Conservation (phyloP, 208 protist species). For the Herpetomonas samuelpessoai region DNA sequence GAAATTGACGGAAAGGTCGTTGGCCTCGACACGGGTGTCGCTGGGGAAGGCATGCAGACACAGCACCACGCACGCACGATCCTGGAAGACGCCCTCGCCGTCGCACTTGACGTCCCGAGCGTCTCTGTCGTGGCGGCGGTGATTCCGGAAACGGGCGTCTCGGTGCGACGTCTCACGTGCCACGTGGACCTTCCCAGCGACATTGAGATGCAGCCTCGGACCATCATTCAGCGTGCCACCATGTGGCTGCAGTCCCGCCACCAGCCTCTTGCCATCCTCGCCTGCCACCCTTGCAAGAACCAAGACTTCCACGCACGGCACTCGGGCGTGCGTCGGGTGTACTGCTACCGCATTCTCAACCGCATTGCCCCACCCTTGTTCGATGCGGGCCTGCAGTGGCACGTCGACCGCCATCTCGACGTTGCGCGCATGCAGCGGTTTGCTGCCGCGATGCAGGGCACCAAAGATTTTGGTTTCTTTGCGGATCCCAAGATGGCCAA, state of each 20-base stretch:
- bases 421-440: conserved; percentile 80
- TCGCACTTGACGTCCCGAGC: conserved; percentile 63
- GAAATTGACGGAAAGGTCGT: neutral
- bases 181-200: conserved; percentile 81
- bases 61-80: conserved; percentile 44
- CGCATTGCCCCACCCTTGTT: conserved; percentile 85
- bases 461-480: conserved; percentile 84
- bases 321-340: conserved; percentile 65
- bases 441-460: conserved; percentile 65
- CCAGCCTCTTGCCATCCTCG: conserved; percentile 74
- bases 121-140: conserved; percentile 59
- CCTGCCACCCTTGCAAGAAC: conserved; percentile 67
- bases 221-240: conserved; percentile 82
- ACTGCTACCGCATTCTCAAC: conserved; percentile 91
- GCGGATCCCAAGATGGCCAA: conserved; percentile 86
- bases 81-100: conserved; percentile 79
- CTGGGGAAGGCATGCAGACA: conserved; percentile 20
- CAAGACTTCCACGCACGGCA: conserved; percentile 89
- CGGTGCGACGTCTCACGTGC: conserved; percentile 75
- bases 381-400: conserved; percentile 84
- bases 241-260: conserved; percentile 76
- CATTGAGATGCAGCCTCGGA: conserved; percentile 79
- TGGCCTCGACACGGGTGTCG: neutral
- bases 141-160: conserved; percentile 79
- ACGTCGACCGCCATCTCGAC: conserved; percentile 85